Evolutionary conservation across 2,329 filamentous ascomycete species (phyloP), one percentile per base, ranked within the genome.

Genomic region (Cladosporium sp.): DNA sequence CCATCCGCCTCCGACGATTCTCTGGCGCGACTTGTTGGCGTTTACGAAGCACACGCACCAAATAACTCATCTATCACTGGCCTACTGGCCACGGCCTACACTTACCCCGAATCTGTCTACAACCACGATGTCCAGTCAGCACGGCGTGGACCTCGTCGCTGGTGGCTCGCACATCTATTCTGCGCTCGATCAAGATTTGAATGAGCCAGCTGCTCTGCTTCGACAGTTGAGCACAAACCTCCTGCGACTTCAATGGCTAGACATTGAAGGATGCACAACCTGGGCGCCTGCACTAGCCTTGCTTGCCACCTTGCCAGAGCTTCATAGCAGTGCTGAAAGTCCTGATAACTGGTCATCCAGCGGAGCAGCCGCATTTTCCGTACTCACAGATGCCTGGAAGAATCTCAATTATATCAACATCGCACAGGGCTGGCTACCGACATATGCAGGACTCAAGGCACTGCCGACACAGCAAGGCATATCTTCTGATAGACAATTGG

Each of bases 31-130:
- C 5, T 78, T 89, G 2, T 77, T 89, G 2, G 75, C 78, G 1
- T 72, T 89, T 0, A 79, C 86, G 0, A 79, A 82, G 0, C 79
- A 84, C 29, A 74, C 87, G 0, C 79, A 83, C n/a, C 85, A 81
- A 3, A 73, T 89, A 28, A 88, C 86, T 0, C 86, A 89, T 69
- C 78, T 89, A 2, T 89, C 86, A 0, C 79, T 89, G 2, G 86
- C 86, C 2, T 80, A 86, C 72, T 89, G 87, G 87, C 86, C 86
- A 2, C 76, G 80, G 23, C 87, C 87, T 2, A 85, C 83, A 0
- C 75, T 84, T n/a, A 86, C 84, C 0, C 84, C 85, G 0, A 84
- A 86, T 67, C 77, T 85, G 2, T 76, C 77, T 2, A 81, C 80
- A 10, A 74, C 81, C 7, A 80, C 79, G 12, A 77, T 84, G 12